Percentiles rank a stretch among this genome's conserved stretches.
Conservation (phyloP, 345 rosid genomes). For the Xanthoceras sorbifolium region DNA sequence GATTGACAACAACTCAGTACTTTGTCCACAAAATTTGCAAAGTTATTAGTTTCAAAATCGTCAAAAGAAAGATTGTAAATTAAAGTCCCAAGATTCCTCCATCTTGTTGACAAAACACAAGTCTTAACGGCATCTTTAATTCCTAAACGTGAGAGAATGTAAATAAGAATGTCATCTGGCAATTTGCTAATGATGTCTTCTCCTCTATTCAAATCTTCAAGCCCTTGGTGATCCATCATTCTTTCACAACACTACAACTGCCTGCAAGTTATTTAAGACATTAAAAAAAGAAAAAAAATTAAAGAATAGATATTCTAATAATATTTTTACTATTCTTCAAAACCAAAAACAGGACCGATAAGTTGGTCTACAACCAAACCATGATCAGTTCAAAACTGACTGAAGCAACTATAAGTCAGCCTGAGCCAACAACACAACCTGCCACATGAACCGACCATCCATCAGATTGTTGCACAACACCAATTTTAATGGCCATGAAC, state of each 20-base stretch:
- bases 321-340: no score
- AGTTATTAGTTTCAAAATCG: not conserved
- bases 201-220: not conserved
- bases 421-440: not conserved
- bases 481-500: not conserved
- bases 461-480: not conserved
- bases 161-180: conserved; percentile 14
- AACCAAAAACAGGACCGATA: no score
- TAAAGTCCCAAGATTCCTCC: conserved; percentile 15
- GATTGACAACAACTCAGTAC: conserved; percentile 1
- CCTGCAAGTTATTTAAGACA: not conserved
- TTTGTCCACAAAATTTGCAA: not conserved
- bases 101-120: conserved; percentile 15
- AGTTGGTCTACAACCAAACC: no score
- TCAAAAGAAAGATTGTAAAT: not conserved
- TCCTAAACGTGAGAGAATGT: conserved; percentile 15
- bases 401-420: no score
- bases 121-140: not conserved
- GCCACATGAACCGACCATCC: not conserved
- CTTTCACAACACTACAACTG: not conserved
- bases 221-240: not conserved
- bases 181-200: not conserved
- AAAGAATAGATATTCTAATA: no score
- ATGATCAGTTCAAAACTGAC: no score
- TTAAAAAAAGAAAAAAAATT: no score